These are phyloP conservation scores for Phytophthora sp. DNA, from an alignment of 352 stramenopile genomes.

Conservation along the genomic window DNA sequence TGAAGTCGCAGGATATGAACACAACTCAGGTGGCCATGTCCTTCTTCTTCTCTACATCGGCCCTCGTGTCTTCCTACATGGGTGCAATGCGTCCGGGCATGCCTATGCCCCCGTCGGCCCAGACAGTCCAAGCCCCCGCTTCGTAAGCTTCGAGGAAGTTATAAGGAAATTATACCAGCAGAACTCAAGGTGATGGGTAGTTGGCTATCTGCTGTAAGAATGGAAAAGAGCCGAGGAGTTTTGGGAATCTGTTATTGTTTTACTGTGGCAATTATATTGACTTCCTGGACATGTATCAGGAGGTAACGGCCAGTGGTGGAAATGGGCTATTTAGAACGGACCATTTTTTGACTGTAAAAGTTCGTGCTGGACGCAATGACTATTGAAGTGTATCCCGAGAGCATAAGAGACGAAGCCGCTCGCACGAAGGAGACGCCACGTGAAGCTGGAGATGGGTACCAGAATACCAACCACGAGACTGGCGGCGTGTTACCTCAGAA, in stretches of 20 bases:
- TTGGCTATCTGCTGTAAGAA: slow-evolving; percentile 24
- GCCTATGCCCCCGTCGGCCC: slow-evolving; percentile 24
- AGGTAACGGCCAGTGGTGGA: slow-evolving; percentile 13
- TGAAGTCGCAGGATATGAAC: slow-evolving; percentile 63
- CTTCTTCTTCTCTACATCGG: slow-evolving; percentile 78
- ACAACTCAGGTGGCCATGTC: slow-evolving; percentile 72
- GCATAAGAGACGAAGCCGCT: slow-evolving; percentile 18
- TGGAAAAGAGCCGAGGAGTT: slow-evolving; percentile 11
- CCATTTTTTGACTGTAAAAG: neutral
- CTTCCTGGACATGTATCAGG: neutral
- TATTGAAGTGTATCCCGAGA: slow-evolving; percentile 26
- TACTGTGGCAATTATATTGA: slow-evolving; percentile 2
- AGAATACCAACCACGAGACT: slow-evolving; percentile 7
- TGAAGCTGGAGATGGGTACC: slow-evolving; percentile 17
- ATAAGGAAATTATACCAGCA: slow-evolving; percentile 14
- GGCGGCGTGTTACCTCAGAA: slow-evolving; percentile 23
- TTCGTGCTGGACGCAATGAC: slow-evolving; percentile 27
- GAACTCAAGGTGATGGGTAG: neutral
- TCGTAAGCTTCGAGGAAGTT: slow-evolving; percentile 17
- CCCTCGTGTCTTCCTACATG: slow-evolving; percentile 71
- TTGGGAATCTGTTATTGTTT: slow-evolving; percentile 4
- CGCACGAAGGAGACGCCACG: slow-evolving; percentile 16
- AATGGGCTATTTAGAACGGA: slow-evolving; percentile 23
- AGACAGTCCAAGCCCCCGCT: slow-evolving; percentile 21
- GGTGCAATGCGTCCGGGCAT: slow-evolving; percentile 42